These are phyloP conservation scores for Termitomyces bulborhizus DNA, from an alignment of 768 basidiomycete species.

Conservation along the genomic window DNA sequence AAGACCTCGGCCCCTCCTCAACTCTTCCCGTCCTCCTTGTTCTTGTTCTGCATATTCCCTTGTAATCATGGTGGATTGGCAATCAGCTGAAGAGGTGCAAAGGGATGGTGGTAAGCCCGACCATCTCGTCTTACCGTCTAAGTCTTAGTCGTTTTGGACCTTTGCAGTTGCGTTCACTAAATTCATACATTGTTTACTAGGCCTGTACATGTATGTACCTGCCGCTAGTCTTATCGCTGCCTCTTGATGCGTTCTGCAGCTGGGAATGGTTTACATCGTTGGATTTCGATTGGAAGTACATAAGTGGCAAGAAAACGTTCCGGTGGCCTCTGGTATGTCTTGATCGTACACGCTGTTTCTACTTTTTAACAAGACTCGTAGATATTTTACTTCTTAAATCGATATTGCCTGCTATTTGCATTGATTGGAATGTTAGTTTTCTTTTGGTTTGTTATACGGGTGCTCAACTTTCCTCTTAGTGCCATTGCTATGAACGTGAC, in stretches of 20 bases:
- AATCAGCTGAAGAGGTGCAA: constrained; percentile 37
- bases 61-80: constrained; percentile 52
- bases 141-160: neutral
- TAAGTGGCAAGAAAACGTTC: constrained; percentile 51
- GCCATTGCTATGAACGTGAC: constrained; percentile 55
- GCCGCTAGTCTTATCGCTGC: neutral
- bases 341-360: neutral
- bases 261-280: constrained; percentile 66
- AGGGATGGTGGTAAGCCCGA: constrained; percentile 40
- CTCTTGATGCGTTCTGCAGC: constrained; percentile 24
- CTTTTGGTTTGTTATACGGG: neutral
- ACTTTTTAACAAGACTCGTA: constrained; percentile 17
- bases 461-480: constrained; percentile 24
- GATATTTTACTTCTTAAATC: constrained; percentile 66
- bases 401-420: constrained; percentile 60
- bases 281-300: constrained; percentile 58
- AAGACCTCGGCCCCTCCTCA: constrained; percentile 1
- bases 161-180: constrained; percentile 39
- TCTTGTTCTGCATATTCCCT: constrained; percentile 10
- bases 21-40: constrained; percentile 12
- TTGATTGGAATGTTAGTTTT: constrained; percentile 55
- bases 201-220: constrained; percentile 48
- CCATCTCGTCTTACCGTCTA: neutral
- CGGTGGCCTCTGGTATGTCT: constrained; percentile 58
- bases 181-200: constrained; percentile 55